Evolutionary conservation across 176 grass and related monocot species (phyloP).

Genomic region (Canna indica): DNA sequence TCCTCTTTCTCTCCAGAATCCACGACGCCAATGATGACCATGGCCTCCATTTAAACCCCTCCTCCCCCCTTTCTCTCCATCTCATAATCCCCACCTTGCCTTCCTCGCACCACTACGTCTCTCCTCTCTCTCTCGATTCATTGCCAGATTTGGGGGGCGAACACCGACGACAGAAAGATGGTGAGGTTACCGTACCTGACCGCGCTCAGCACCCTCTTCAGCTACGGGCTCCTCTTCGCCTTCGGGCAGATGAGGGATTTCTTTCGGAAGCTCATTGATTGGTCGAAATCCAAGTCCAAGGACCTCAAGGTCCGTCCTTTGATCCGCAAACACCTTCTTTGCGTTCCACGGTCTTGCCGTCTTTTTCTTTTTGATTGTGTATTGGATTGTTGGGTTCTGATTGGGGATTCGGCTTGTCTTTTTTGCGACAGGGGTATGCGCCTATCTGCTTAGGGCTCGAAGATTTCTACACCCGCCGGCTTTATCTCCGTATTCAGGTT

Average conservation of each 20-base stretch:
- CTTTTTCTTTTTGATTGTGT: neutral
- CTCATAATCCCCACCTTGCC: neutral
- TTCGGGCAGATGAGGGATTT: slow-evolving; percentile 72
- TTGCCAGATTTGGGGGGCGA: neutral
- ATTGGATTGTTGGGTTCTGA: slow-evolving; percentile 2
- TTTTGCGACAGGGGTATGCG: slow-evolving; percentile 42
- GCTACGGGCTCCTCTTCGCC: slow-evolving; percentile 70
- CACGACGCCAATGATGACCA: neutral
- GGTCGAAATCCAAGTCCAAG: slow-evolving; percentile 55
- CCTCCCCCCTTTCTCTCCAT: neutral
- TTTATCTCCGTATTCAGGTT: slow-evolving; percentile 67
- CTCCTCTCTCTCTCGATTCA: neutral
- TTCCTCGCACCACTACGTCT: neutral
- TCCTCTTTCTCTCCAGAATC: neutral
- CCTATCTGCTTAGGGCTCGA: slow-evolving; percentile 75
- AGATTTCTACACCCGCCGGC: slow-evolving; percentile 77
- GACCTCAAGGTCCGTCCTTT: slow-evolving; percentile 35
- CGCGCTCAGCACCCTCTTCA: slow-evolving; percentile 61
- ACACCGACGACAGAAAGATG: slow-evolving; percentile 25
- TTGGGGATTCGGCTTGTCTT: neutral
- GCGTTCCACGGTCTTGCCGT: neutral
- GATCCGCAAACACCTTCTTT: slow-evolving; percentile 11
- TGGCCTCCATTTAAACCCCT: neutral
- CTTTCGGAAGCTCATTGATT: slow-evolving; percentile 53
- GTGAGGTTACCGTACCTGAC: slow-evolving; percentile 77